These are phyloP conservation scores for Phlyctochytrium bullatum DNA, from an alignment of 192 early-diverging fungal genomes.

Conservation along the genomic window DNA sequence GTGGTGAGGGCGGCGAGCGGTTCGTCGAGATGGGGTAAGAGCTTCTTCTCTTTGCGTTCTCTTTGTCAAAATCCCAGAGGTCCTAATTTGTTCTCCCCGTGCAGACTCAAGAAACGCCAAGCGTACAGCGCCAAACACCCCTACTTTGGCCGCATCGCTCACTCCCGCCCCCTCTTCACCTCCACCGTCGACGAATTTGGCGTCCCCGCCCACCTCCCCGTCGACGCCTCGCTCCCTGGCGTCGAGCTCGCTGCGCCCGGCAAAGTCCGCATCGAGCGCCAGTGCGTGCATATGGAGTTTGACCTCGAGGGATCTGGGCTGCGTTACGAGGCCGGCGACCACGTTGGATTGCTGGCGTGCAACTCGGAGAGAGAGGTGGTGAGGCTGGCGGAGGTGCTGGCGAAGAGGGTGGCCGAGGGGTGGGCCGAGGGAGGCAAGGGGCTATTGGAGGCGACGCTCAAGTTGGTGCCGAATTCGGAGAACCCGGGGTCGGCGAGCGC, in stretches of 20 bases:
- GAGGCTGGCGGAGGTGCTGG: constrained; percentile 39
- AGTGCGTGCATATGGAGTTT: constrained; percentile 93
- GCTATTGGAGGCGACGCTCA: constrained; percentile 65
- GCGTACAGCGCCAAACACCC: constrained; percentile 88
- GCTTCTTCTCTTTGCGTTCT: constrained; percentile 5
- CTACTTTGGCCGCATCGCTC: constrained; percentile 65
- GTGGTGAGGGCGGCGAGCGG: constrained; percentile 16
- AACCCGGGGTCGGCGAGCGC: constrained; percentile 58
- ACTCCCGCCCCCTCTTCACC: constrained; percentile 67
- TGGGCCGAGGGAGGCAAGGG: constrained; percentile 19
- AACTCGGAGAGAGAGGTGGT: constrained; percentile 79
- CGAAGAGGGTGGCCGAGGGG: constrained; percentile 35
- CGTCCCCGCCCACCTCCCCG: constrained; percentile 9
- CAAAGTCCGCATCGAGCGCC: constrained; percentile 55
- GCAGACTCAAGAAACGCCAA: constrained; percentile 21
- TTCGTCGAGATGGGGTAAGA: constrained; percentile 32
- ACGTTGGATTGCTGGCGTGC: constrained; percentile 87
- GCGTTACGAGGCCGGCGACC: constrained; percentile 90
- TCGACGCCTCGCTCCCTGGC: constrained; percentile 12
- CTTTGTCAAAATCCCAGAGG: neutral
- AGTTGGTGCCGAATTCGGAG: constrained; percentile 57
- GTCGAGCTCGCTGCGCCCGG: constrained; percentile 17
- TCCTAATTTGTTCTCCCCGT: no score
- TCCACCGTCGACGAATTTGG: constrained; percentile 30
- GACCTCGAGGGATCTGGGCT: constrained; percentile 79